Conservation (phyloP, 2,329 filamentous ascomycete genomes). For the Ophiocordyceps polyrhachis-furcata region DNA sequence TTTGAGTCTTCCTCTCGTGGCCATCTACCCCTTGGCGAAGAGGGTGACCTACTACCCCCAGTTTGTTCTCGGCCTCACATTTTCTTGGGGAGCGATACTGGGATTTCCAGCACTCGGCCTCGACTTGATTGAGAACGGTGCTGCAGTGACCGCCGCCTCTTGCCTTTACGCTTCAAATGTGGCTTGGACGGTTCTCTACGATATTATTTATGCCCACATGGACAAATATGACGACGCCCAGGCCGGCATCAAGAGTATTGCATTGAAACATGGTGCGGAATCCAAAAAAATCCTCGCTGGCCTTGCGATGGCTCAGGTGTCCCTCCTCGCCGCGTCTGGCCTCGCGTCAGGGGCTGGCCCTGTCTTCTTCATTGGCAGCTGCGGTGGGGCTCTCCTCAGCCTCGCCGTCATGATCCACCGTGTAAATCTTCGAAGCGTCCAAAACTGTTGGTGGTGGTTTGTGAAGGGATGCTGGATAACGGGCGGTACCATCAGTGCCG, state of each 20-base stretch:
- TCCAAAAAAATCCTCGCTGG: constrained; percentile 60
- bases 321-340: constrained; percentile 51
- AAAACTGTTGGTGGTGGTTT: constrained; percentile 64
- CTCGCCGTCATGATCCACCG: constrained; percentile 48
- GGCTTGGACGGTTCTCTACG: constrained; percentile 75
- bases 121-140: constrained; percentile 45
- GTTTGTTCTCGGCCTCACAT: constrained; percentile 63
- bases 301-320: constrained; percentile 49
- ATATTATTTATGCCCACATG: constrained; percentile 90
- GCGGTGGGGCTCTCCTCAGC: constrained; percentile 42
- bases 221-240: constrained; percentile 74
- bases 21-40: constrained; percentile 66
- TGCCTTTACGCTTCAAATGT: constrained; percentile 62
- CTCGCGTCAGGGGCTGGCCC: constrained; percentile 47
- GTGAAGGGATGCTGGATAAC: constrained; percentile 52
- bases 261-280: constrained; percentile 56
- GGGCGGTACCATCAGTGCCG: constrained; percentile 40
- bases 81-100: constrained; percentile 79
- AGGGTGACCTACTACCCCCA: constrained; percentile 78
- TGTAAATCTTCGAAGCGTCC: constrained; percentile 45
- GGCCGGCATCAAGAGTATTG: constrained; percentile 78
- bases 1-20: constrained; percentile 56
- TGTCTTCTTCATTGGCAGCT: constrained; percentile 48
- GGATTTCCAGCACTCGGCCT: constrained; percentile 70
- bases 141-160: constrained; percentile 46